Percentiles rank a stretch among this genome's conserved stretches.
Conservation (phyloP, 306 rosid species). For the Vigna mungo region DNA sequence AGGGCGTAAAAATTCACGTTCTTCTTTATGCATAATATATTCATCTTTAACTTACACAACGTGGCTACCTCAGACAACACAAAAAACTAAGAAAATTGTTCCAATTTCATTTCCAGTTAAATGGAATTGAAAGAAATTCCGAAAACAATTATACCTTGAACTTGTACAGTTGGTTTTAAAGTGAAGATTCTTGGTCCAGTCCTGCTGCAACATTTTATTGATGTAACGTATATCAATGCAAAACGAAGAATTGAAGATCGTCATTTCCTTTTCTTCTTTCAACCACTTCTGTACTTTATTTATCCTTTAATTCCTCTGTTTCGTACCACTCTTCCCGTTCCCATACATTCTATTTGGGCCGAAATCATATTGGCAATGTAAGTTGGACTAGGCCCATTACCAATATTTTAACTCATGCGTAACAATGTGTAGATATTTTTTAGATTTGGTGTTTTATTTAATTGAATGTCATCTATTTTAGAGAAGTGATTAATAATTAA, state of each 20-base stretch:
- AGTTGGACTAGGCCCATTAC: no score
- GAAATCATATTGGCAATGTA: no score
- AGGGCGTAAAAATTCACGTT: not conserved
- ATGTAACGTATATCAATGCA: not conserved
- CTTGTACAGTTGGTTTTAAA: conserved; percentile 20
- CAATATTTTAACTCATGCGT: no score
- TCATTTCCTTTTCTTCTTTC: not conserved
- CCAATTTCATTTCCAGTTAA: not conserved
- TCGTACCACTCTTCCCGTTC: not conserved
- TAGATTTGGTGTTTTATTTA: no score
- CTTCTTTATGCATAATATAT: no score
- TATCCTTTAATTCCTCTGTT: conserved; percentile 9
- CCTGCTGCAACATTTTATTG: not conserved
- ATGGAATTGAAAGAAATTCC: not conserved
- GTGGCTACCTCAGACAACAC: no score
- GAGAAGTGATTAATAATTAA: no score
- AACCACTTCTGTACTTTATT: conserved; percentile 16
- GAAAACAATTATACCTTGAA: conserved; percentile 2
- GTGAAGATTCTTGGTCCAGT: conserved; percentile 34
- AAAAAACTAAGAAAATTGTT: not conserved
- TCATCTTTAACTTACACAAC: not conserved
- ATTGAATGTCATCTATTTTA: no score
- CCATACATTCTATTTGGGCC: not conserved
- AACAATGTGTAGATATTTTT: no score
- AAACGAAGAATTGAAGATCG: not conserved